Evolutionary conservation across 1,139 yeast genomes (phyloP).

Genomic region (Candida glucosophila): DNA sequence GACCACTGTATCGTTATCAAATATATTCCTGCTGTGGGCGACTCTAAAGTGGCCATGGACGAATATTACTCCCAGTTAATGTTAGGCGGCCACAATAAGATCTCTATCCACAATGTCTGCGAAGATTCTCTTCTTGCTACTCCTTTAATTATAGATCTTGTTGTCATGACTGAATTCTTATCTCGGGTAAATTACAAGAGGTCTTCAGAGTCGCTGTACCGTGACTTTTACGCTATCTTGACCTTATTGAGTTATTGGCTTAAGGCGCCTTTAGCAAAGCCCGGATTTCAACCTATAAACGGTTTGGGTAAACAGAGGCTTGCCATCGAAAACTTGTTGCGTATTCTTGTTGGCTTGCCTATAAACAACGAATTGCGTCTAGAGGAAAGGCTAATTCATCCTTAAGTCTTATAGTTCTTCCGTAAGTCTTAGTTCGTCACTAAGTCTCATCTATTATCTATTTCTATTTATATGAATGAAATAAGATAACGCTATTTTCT

Average conservation of each 20-base stretch:
- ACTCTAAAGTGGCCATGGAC: slow-evolving; percentile 97
- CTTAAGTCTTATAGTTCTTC: too few species aligned
- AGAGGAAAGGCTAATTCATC: slow-evolving; percentile 67
- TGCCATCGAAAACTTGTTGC: slow-evolving; percentile 83
- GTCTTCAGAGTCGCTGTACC: slow-evolving; percentile 36
- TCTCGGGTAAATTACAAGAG: slow-evolving; percentile 77
- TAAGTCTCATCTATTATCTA: too few species aligned
- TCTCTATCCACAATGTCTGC: slow-evolving; percentile 89
- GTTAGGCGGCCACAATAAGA: slow-evolving; percentile 96
- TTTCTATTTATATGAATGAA: too few species aligned
- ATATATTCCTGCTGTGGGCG: slow-evolving; percentile 91
- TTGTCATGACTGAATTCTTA: slow-evolving; percentile 82
- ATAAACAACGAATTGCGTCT: slow-evolving; percentile 86
- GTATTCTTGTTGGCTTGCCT: slow-evolving; percentile 85
- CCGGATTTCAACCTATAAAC: slow-evolving; percentile 84
- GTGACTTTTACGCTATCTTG: slow-evolving; percentile 75
- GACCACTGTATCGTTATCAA: slow-evolving; percentile 96
- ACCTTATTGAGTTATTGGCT: slow-evolving; percentile 92
- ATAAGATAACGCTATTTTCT: too few species aligned
- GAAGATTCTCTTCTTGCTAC: slow-evolving; percentile 94
- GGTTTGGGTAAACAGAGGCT: slow-evolving; percentile 93
- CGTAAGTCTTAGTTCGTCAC: too few species aligned
- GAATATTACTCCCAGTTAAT: slow-evolving; percentile 93
- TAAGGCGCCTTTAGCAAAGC: slow-evolving; percentile 90
- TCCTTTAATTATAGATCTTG: slow-evolving; percentile 86